phyloP scores from a whole-genome alignment of 106 monocot species.

The Platanthera guangdongensis region DNA sequence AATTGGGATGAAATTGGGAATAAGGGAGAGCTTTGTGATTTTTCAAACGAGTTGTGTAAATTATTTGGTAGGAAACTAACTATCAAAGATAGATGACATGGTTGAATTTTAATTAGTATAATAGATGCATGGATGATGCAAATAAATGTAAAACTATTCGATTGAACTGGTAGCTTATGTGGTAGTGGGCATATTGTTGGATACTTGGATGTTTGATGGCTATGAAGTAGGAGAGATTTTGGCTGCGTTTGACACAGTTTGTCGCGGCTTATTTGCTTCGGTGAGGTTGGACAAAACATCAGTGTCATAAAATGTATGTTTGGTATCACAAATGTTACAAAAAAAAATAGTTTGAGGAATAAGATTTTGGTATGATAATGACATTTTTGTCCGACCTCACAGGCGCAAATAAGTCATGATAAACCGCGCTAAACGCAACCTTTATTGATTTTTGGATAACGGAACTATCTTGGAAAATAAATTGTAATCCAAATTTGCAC shows the following conservation, averaged over 20 bases:
- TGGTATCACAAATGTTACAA: no score
- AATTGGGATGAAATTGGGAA: neutral
- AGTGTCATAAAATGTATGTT: no score
- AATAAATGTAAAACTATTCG: neutral
- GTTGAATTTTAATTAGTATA: neutral
- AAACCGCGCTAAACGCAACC: no score
- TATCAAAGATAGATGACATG: neutral
- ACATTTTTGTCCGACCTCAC: no score
- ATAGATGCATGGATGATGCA: neutral
- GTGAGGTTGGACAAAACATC: no score
- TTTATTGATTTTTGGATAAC: neutral
- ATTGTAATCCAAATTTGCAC: neutral
- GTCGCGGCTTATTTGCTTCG: no score
- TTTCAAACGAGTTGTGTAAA: neutral
- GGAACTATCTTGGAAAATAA: neutral
- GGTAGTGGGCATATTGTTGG: neutral
- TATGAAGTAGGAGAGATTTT: neutral
- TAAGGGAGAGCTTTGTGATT: neutral
- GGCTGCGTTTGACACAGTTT: no score
- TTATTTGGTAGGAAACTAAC: neutral
- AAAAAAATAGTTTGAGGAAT: no score
- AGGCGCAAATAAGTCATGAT: neutral
- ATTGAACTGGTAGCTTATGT: neutral
- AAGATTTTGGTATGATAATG: no score
- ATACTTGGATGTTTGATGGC: neutral